Evolutionary conservation across 306 rosid genomes (phyloP).

Genomic region (Astragalus glycyphyllos): DNA sequence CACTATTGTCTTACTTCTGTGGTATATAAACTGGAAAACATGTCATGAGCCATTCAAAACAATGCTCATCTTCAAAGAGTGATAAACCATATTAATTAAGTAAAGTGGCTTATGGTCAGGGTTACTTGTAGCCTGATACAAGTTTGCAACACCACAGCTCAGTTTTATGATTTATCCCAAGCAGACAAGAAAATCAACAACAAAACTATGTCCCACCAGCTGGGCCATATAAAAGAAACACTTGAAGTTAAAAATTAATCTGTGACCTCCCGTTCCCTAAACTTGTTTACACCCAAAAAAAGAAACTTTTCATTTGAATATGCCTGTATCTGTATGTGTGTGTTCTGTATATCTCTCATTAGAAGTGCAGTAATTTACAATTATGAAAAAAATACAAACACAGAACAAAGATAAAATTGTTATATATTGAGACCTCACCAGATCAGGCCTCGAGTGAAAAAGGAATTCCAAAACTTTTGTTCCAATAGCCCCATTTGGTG

Average conservation of each 20-base stretch:
- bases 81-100: conserved; percentile 6
- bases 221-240: neutral
- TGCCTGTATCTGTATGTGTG: neutral
- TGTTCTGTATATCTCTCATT: conserved; percentile 15
- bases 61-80: neutral
- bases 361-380: conserved; percentile 8
- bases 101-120: neutral
- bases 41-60: conserved; percentile 8
- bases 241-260: neutral
- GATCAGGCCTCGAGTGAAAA: conserved; percentile 94
- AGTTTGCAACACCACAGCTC: conserved; percentile 26
- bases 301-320: conserved; percentile 15
- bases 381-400: conserved; percentile 21
- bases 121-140: neutral
- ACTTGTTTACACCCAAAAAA: neutral
- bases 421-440: conserved; percentile 62
- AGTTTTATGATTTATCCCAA: conserved; percentile 8
- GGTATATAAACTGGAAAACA: conserved; percentile 5
- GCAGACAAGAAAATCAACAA: conserved; percentile 4
- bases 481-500: conserved; percentile 96
- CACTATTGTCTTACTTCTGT: neutral
- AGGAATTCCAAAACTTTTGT: conserved; percentile 85
- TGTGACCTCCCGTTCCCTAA: conserved; percentile 12
- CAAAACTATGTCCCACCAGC: neutral
- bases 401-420: conserved; percentile 10